Percentiles rank a stretch among this genome's conserved stretches.
Conservation (phyloP, 1,284 basidiomycete species). For the Melanopsichium pennsylvanicum region DNA sequence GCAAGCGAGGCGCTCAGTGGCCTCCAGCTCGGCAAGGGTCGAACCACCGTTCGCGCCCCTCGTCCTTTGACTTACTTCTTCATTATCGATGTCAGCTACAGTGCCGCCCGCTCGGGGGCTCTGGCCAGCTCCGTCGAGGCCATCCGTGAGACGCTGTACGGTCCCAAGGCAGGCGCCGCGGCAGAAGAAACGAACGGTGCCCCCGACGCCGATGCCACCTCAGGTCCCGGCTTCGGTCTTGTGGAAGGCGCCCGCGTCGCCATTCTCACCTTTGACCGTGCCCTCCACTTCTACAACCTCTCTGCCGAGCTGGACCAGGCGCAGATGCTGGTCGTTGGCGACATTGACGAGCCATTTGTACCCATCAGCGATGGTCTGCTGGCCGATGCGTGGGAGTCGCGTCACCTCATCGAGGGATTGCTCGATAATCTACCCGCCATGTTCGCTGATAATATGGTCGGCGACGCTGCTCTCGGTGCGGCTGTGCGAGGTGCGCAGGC, state of each 20-base stretch:
- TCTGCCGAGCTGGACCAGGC: slow-evolving; percentile 74
- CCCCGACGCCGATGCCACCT: slow-evolving; percentile 25
- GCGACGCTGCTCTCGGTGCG: slow-evolving; percentile 79
- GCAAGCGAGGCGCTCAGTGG: slow-evolving; percentile 58
- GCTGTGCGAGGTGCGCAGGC: slow-evolving; percentile 73
- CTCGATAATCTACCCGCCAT: slow-evolving; percentile 76
- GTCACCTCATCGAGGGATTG: slow-evolving; percentile 73
- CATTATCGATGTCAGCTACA: slow-evolving; percentile 82
- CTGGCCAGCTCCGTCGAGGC: slow-evolving; percentile 76
- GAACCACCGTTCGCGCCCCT: slow-evolving; percentile 61
- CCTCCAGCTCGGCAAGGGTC: slow-evolving; percentile 56
- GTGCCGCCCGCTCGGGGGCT: slow-evolving; percentile 78
- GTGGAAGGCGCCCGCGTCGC: slow-evolving; percentile 67
- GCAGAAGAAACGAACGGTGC: slow-evolving; percentile 35
- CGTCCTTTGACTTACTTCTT: slow-evolving; percentile 82
- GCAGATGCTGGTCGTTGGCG: slow-evolving; percentile 83
- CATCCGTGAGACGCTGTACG: slow-evolving; percentile 76
- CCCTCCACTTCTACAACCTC: slow-evolving; percentile 89
- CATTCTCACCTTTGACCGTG: slow-evolving; percentile 83
- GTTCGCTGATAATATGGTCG: slow-evolving; percentile 71
- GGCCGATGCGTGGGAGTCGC: slow-evolving; percentile 78
- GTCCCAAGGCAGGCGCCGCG: slow-evolving; percentile 41
- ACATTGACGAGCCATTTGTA: slow-evolving; percentile 88
- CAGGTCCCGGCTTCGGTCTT: slow-evolving; percentile 59
- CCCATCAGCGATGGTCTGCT: slow-evolving; percentile 81